Base-by-base conservation (phyloP, 345 rosid genomes). In the Gossypium longicalyx region DNA sequence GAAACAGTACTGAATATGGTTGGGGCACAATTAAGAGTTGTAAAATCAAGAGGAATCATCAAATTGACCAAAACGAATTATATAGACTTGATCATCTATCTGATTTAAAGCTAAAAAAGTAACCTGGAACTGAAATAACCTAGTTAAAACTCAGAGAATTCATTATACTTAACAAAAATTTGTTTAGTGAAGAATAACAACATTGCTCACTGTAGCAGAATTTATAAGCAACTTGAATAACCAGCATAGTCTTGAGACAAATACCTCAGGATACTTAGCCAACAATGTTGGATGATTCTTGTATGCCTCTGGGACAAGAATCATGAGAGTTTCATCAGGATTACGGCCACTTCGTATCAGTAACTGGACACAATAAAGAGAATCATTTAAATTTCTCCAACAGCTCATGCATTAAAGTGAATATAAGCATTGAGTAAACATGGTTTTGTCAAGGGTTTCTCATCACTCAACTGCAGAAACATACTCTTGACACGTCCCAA, bases 301-400 rank as follows among this genome's bases (percentile, higher is more conserved):
- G 86, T 95, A 95, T 67, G 99, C 99, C 84, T 95, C 99, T 74
- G 99, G 99, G 76, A 95, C 99, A 73, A 95, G 98, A 84, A 91
- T 91, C 99, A 95, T 95, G 51, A 95, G 78, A 82, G 97, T 88
- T 83, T 95, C 98, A 84, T 95, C 97, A 67, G 99, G 88, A 76
- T 83, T 62, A 61, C 94, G 88, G 13, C 99, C 99, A 77, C 99
- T 90, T 87, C 99, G 90, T 72, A 95, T 90, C 48, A 95, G 70
- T 82, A 95, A 82, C 99, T 95, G 82, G 51, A 80, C 47, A 56
- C 59, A 76, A 60, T 11, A 74, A 16, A 65, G 62, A 48, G 41
- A 67, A 76, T 67, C n/a, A 71, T 13, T 56, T 64, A 62, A 78
- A 76, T 67, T 71, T 77, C 23, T 34, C 22, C 3, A 12, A 61